These are phyloP conservation scores for Pyrenophora tritici-repentis DNA, from an alignment of 2,329 filamentous ascomycete species.

Conservation along the genomic window DNA sequence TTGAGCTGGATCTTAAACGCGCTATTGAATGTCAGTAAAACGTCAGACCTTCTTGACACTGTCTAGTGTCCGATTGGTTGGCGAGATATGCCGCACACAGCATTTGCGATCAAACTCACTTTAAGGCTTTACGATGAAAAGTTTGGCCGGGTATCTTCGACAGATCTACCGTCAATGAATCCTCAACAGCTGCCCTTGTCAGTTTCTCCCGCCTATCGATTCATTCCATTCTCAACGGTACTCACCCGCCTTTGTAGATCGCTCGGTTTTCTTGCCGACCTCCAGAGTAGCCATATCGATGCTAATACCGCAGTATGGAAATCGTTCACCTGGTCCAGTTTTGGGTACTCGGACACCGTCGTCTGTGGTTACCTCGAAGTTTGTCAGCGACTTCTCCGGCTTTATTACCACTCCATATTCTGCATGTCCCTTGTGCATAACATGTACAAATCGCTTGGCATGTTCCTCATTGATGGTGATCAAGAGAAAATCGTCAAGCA, in stretches of 20 bases:
- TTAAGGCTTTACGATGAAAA: constrained; percentile 78
- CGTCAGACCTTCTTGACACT: constrained; percentile 3
- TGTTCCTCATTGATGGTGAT: constrained; percentile 72
- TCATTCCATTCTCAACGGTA: neutral
- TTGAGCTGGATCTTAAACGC: constrained; percentile 85
- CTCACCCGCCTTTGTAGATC: constrained; percentile 57
- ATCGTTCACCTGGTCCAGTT: constrained; percentile 56
- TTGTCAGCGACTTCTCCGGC: constrained; percentile 77
- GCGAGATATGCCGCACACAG: neutral
- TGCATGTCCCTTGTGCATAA: constrained; percentile 79
- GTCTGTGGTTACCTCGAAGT: constrained; percentile 73
- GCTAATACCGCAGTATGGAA: constrained; percentile 85
- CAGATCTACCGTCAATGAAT: constrained; percentile 80
- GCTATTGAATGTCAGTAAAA: constrained; percentile 38
- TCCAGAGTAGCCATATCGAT: constrained; percentile 78
- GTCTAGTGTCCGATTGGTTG: constrained; percentile 10
- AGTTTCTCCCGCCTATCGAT: constrained; percentile 2
- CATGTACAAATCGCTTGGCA: constrained; percentile 72
- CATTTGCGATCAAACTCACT: constrained; percentile 53
- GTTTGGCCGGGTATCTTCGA: constrained; percentile 72
- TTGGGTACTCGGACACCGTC: constrained; percentile 42
- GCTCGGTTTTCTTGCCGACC: constrained; percentile 70
- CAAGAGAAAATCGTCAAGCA: constrained; percentile 92
- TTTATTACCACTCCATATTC: constrained; percentile 82
- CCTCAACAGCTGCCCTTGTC: constrained; percentile 58